phyloP scores from a whole-genome alignment of 108 stramenopile species.

The Skeletonema tropicum region DNA sequence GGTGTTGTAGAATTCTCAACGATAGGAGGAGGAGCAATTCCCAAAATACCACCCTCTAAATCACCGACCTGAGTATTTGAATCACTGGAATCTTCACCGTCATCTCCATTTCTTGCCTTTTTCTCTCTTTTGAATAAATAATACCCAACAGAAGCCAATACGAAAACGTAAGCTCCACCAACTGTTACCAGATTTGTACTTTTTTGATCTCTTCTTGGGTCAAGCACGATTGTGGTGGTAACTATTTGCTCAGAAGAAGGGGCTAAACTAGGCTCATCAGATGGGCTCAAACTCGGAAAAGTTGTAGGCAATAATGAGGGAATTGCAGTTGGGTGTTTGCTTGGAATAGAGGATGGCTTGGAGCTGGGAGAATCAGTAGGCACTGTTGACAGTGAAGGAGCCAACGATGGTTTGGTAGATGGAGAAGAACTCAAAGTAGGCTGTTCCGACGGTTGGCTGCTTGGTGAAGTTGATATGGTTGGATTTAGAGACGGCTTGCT shows the following conservation, averaged over 20 bases:
- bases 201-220: background rate
- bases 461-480: slow-evolving; percentile 15
- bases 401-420: background rate
- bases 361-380: slow-evolving; percentile 7
- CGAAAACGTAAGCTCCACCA: background rate
- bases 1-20: background rate
- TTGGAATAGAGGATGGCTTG: background rate
- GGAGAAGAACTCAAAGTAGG: background rate
- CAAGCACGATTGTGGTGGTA: background rate
- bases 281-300: background rate
- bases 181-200: background rate
- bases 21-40: background rate
- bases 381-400: slow-evolving; percentile 2
- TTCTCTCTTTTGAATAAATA: background rate
- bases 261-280: background rate
- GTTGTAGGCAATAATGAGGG: background rate
- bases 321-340: too few species aligned
- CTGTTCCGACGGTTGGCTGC: slow-evolving; percentile 8
- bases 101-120: background rate
- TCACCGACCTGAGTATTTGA: background rate
- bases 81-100: background rate
- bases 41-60: background rate
- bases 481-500: slow-evolving; percentile 9
- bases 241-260: background rate
- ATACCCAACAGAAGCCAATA: background rate